Evolutionary conservation across 2,329 filamentous ascomycete species (phyloP).

Genomic region (Rachicladosporium sp.): DNA sequence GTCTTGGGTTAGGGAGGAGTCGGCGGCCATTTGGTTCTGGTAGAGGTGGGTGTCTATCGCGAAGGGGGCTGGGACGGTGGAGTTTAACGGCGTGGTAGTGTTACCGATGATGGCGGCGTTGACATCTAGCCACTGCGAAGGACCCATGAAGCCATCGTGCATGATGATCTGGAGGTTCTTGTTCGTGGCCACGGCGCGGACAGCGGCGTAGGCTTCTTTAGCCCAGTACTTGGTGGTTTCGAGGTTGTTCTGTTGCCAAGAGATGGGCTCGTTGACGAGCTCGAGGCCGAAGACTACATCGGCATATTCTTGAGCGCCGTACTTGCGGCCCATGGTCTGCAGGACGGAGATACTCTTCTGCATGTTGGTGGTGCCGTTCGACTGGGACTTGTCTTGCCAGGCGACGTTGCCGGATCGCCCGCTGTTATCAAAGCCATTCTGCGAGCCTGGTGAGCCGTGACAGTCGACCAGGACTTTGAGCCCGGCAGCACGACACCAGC

Average conservation of each 20-base stretch:
- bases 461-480: constrained; percentile 40
- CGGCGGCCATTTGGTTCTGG: constrained; percentile 28
- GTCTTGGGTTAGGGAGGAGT: constrained; percentile 26
- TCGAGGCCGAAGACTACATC: constrained; percentile 33
- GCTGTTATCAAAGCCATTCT: constrained; percentile 37
- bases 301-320: constrained; percentile 25
- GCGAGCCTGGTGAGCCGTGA: constrained; percentile 37
- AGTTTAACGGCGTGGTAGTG: not conserved
- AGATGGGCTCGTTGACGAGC: constrained; percentile 33
- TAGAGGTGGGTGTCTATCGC: constrained; percentile 34
- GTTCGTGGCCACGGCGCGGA: constrained; percentile 22
- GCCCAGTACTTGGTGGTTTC: constrained; percentile 25
- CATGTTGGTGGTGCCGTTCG: constrained; percentile 16
- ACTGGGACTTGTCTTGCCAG: constrained; percentile 15
- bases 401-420: constrained; percentile 13
- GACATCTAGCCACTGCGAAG: constrained; percentile 21
- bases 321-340: constrained; percentile 27
- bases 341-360: constrained; percentile 26
- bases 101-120: constrained; percentile 16
- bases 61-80: constrained; percentile 21
- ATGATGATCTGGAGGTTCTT: constrained; percentile 25
- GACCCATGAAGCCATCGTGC: constrained; percentile 27
- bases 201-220: constrained; percentile 21
- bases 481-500: constrained; percentile 33
- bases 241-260: constrained; percentile 25